Evolutionary conservation across 78 protist genomes (phyloP).

Genomic region (slime mould (Dictyostelium discoideum)): dicty_2.7 NC_007088.5:2717501-2718000

Average conservation of each 20-base stretch:
- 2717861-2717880: neutral
- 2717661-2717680: constrained; percentile 88
- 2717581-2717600: constrained; percentile 54
- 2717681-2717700: constrained; percentile 49
- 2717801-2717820: neutral
- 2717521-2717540: constrained; percentile 74
- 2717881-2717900: neutral
- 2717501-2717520: constrained; percentile 83
- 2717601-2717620: neutral
- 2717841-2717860: neutral
- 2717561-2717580: constrained; percentile 59
- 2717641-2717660: constrained; percentile 83
- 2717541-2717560: constrained; percentile 5
- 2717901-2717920: neutral
- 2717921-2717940: neutral
- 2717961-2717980: neutral
- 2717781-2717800: too few species aligned
- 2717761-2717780: neutral
- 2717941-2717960: neutral
- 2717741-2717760: neutral
- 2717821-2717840: neutral
- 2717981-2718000: too few species aligned
- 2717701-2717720: constrained; percentile 11
- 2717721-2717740: neutral
- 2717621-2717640: constrained; percentile 58